Evolutionary conservation across 2,329 filamentous ascomycete genomes (phyloP), one percentile per base, ranked within the genome.

Genomic region (Monosporascus ibericus): DNA sequence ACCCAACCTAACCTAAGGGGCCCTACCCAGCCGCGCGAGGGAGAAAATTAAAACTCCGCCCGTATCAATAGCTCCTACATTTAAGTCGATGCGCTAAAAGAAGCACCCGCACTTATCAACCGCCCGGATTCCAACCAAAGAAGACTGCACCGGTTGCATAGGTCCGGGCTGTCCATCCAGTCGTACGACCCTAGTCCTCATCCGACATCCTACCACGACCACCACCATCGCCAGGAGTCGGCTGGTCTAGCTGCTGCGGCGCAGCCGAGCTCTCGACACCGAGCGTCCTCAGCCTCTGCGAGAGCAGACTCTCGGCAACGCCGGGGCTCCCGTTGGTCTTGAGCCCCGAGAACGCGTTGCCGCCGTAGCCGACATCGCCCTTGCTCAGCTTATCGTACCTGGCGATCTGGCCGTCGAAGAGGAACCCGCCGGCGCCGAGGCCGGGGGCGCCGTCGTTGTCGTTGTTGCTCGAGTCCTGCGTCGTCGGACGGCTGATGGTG

Each of bases 341-440:
- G 30, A 65, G 66, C 8, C 59, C 65, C 22, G 60, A 65, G 58
- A 78, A 84, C 0, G 74, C 69, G 51, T 82, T 80, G 1, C 81
- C 76, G 38, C 85, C 80, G 62, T 88, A 85, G 37, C 84, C 78
- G 20, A 75, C 67, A 55, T 90, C 84, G 6, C 83, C 84, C 64
- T 79, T 87, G 60, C 65, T 83, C 20, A 90, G 78, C 64, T 91
- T 91, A 63, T 81, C 80, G 63, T 91, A 90, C 8, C 65, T 57
- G 52, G 65, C 60, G 59, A 70, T 65, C 47, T 64, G 66, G 8
- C 44, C 44, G 20, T 60, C 50, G 22, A 47, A 47, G 39, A 34
- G 5, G 30, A 34, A 34, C 30, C 50, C 51, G 14, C 46, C 52
- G 51, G 24, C 40, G 27, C 42, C 47, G 7, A 48, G 59, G 47